Conservation (phyloP, 495 filamentous ascomycete genomes). For the Extremus antarcticus region DNA sequence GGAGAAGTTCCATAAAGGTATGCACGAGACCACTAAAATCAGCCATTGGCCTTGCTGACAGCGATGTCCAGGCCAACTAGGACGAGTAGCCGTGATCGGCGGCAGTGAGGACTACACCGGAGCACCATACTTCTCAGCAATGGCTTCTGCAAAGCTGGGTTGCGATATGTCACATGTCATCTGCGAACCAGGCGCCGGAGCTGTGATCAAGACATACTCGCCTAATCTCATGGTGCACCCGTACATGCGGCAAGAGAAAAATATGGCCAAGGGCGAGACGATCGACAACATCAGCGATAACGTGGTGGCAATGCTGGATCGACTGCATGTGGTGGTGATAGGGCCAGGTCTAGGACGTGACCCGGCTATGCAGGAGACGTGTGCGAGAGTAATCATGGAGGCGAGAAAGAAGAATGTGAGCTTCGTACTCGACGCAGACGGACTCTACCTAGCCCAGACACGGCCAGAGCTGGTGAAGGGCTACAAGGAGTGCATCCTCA, state of each 20-base stretch:
- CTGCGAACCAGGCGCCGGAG: slow-evolving; percentile 73
- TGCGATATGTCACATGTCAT: slow-evolving; percentile 69
- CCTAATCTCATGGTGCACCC: slow-evolving; percentile 99
- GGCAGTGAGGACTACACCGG: slow-evolving; percentile 94
- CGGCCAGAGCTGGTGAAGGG: slow-evolving; percentile 68
- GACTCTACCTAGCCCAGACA: slow-evolving; percentile 62
- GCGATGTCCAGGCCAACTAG: slow-evolving; percentile 61
- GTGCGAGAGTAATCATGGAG: slow-evolving; percentile 64
- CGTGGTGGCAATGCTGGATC: slow-evolving; percentile 69
- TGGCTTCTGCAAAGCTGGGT: slow-evolving; percentile 79
- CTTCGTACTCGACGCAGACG: slow-evolving; percentile 88
- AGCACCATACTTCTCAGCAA: slow-evolving; percentile 94
- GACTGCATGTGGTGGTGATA: slow-evolving; percentile 86
- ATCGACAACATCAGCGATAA: slow-evolving; percentile 47
- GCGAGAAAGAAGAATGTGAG: slow-evolving; percentile 64
- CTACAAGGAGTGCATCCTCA: slow-evolving; percentile 77
- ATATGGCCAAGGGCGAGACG: slow-evolving; percentile 33
- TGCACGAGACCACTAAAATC: slow-evolving; percentile 2
- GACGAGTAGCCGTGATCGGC: slow-evolving; percentile 86
- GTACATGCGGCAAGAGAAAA: slow-evolving; percentile 67
- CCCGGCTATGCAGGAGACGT: slow-evolving; percentile 77
- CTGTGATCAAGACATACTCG: slow-evolving; percentile 93
- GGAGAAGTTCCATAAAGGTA: slow-evolving; percentile 94
- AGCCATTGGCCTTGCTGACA: slow-evolving; percentile 1
- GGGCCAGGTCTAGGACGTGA: slow-evolving; percentile 89